Evolutionary conservation across 2,329 filamentous ascomycete species (phyloP).

Genomic region (Fusarium abutilonis): DNA sequence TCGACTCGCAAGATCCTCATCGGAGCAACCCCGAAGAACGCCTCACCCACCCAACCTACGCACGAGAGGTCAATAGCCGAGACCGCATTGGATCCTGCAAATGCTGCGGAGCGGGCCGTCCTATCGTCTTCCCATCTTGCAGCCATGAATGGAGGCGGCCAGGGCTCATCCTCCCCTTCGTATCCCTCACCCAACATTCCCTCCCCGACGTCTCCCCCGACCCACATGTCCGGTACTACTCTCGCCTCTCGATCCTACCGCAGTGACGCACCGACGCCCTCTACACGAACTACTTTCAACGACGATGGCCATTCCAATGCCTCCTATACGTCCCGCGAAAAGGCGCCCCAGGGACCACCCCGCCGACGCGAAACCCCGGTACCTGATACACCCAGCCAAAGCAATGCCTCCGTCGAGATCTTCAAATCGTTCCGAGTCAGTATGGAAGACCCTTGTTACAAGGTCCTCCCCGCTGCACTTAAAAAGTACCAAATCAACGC

Average conservation of each 20-base stretch:
- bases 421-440: conserved; percentile 99
- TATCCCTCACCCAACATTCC: conserved; percentile 74
- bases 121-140: conserved; percentile 75
- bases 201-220: conserved; percentile 75
- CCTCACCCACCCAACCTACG: conserved; percentile 76
- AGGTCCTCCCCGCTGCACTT: conserved; percentile 92
- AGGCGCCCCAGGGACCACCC: conserved; percentile 53
- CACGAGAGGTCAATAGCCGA: conserved; percentile 73
- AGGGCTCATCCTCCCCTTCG: conserved; percentile 63
- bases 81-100: conserved; percentile 73
- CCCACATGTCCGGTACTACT: conserved; percentile 62
- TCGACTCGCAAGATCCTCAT: conserved; percentile 80
- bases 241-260: conserved; percentile 71
- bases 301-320: conserved; percentile 56
- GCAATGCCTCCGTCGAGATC: conserved; percentile 81
- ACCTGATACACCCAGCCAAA: conserved; percentile 67
- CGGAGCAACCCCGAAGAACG: conserved; percentile 76
- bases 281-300: conserved; percentile 65
- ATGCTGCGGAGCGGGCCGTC: conserved; percentile 73
- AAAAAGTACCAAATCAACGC: conserved; percentile 99
- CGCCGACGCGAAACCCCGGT: conserved; percentile 70
- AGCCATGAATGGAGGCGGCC: conserved; percentile 72
- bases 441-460: conserved; percentile 98
- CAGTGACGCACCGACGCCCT: conserved; percentile 64
- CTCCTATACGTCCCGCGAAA: conserved; percentile 47